These are phyloP conservation scores for Lasiosphaeriaceae sp. DNA, from an alignment of 495 filamentous ascomycete species.

Conservation along the genomic window DNA sequence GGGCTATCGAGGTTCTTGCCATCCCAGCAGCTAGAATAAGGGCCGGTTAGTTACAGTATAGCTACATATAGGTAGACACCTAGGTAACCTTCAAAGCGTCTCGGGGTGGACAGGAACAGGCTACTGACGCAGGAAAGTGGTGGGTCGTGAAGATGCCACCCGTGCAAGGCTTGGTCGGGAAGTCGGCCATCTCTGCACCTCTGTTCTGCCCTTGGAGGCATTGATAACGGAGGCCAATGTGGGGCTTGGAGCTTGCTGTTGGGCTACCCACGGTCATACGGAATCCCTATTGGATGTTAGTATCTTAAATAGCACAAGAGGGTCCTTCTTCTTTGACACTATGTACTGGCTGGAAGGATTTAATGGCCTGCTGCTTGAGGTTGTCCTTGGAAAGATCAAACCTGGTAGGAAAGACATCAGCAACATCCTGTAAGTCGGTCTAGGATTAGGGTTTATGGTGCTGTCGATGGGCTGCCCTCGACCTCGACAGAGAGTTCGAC, in stretches of 20 bases:
- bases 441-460: too few species aligned
- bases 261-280: slow-evolving; percentile 50
- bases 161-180: slow-evolving; percentile 41
- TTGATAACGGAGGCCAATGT: slow-evolving; percentile 42
- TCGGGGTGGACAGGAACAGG: too few species aligned
- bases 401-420: too few species aligned
- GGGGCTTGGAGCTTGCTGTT: slow-evolving; percentile 23
- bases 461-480: too few species aligned
- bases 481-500: too few species aligned
- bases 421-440: too few species aligned
- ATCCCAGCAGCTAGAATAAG: slow-evolving; percentile 43
- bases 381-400: slow-evolving; percentile 27
- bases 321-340: not conserved
- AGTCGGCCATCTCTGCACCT: slow-evolving; percentile 37
- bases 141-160: slow-evolving; percentile 47
- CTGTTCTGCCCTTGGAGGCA: slow-evolving; percentile 35
- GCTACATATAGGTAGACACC: too few species aligned
- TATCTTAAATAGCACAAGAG: not conserved
- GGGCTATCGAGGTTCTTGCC: slow-evolving; percentile 52
- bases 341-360: slow-evolving; percentile 38
- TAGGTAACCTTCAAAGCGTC: too few species aligned
- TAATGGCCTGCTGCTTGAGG: slow-evolving; percentile 31
- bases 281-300: slow-evolving; percentile 36
- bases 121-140: slow-evolving; percentile 42
- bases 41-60: not conserved